Evolutionary conservation across 306 rosid genomes (phyloP).

Genomic region (Phaseolus lunatus): DNA sequence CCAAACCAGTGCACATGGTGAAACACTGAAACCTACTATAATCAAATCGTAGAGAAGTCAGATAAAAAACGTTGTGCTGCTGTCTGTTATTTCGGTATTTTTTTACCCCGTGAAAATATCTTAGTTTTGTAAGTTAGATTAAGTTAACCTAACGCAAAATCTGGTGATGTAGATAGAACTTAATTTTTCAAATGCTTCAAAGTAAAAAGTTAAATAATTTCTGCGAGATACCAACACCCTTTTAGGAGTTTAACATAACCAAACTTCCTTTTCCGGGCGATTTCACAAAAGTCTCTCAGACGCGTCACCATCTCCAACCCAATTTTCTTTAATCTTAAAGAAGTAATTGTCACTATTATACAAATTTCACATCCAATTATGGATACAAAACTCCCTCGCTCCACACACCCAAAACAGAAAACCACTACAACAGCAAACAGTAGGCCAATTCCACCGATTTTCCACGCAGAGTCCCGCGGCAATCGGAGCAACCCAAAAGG

Average conservation of each 20-base stretch:
- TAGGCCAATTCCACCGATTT: not conserved
- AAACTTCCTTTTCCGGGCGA: slow-evolving; percentile 8
- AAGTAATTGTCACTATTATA: not conserved
- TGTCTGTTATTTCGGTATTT: not conserved
- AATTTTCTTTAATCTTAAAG: not conserved
- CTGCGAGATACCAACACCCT: slow-evolving; percentile 10
- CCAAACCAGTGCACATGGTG: slow-evolving; percentile 14
- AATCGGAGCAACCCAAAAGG: not conserved
- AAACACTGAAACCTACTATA: slow-evolving; percentile 2
- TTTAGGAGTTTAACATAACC: slow-evolving; percentile 1
- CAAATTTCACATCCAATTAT: slow-evolving; percentile 35
- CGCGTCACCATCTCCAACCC: slow-evolving; percentile 26
- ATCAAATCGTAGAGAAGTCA: slow-evolving; percentile 33
- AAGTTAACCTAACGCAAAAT: slow-evolving; percentile 11
- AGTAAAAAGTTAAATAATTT: slow-evolving; percentile 21
- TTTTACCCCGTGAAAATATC: not conserved
- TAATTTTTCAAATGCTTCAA: not conserved
- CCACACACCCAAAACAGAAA: not conserved
- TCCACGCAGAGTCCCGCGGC: not conserved
- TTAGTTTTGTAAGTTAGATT: not conserved
- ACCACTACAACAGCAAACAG: not conserved
- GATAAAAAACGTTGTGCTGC: not conserved
- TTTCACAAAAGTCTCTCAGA: slow-evolving; percentile 19
- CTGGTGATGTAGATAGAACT: slow-evolving; percentile 37
- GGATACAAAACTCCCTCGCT: slow-evolving; percentile 37